A percentile compares a stretch with the other conserved stretches of the same genome.
Conservation (phyloP, 495 filamentous ascomycete genomes). For the Daldinia decipiens region DNA sequence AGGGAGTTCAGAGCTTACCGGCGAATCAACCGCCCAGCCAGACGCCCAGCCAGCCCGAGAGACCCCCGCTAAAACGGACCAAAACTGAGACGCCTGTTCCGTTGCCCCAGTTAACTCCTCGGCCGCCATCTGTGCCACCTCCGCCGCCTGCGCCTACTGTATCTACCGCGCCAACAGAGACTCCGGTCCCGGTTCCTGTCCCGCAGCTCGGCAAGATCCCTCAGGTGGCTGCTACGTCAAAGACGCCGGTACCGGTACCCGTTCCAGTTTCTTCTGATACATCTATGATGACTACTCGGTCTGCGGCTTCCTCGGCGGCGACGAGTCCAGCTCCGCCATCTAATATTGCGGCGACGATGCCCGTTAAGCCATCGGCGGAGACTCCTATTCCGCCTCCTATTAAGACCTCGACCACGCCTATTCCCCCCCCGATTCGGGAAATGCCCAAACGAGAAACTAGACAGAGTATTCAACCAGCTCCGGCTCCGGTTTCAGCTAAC, state of each 20-base stretch:
- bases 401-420: slow-evolving; percentile 64
- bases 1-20: slow-evolving; percentile 41
- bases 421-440: slow-evolving; percentile 61
- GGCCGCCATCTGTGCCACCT: slow-evolving; percentile 47
- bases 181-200: slow-evolving; percentile 64
- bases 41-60: slow-evolving; percentile 42
- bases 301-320: slow-evolving; percentile 44
- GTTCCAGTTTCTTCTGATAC: slow-evolving; percentile 44
- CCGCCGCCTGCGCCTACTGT: slow-evolving; percentile 18
- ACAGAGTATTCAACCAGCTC: slow-evolving; percentile 47
- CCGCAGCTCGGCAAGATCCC: slow-evolving; percentile 58
- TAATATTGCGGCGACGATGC: slow-evolving; percentile 40
- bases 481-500: slow-evolving; percentile 46
- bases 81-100: slow-evolving; percentile 67
- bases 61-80: slow-evolving; percentile 62
- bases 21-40: slow-evolving; percentile 20
- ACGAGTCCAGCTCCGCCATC: slow-evolving; percentile 43
- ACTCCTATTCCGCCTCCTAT: slow-evolving; percentile 45
- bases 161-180: slow-evolving; percentile 51
- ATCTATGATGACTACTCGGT: slow-evolving; percentile 45
- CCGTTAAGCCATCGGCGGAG: slow-evolving; percentile 47
- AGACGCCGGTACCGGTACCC: slow-evolving; percentile 57
- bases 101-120: slow-evolving; percentile 53
- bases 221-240: slow-evolving; percentile 56
- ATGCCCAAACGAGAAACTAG: slow-evolving; percentile 49